phyloP scores from a whole-genome alignment of 2,329 filamentous ascomycete species.

The Colletotrichum horii region DNA sequence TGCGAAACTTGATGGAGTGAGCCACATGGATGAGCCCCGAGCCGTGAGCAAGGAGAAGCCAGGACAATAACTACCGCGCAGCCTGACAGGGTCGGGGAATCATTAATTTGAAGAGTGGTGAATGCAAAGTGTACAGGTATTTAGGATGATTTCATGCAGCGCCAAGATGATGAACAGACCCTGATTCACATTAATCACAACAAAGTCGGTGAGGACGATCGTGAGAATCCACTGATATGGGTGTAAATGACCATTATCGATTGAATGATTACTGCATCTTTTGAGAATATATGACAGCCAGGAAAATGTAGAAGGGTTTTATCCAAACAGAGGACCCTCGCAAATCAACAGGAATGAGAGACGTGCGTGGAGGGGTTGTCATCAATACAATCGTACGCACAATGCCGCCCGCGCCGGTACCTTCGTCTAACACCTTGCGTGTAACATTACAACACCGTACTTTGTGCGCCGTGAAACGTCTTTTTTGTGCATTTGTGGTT shows the following conservation, averaged over 20 bases:
- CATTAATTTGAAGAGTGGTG: neutral
- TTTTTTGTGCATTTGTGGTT: neutral
- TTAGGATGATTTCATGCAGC: neutral
- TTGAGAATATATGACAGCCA: conserved; percentile 14
- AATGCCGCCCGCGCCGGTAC: neutral
- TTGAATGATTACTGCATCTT: conserved; percentile 14
- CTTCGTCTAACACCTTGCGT: neutral
- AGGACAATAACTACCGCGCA: neutral
- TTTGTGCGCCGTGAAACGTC: neutral
- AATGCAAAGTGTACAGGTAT: neutral
- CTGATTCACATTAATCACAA: neutral
- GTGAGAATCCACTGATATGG: neutral
- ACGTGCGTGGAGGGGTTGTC: neutral
- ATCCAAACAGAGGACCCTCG: neutral
- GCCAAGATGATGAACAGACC: neutral
- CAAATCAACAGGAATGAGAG: neutral
- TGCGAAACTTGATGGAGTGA: neutral
- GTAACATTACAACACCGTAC: conserved; percentile 5
- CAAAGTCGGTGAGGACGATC: neutral
- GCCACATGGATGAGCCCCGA: neutral
- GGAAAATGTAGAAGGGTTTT: neutral
- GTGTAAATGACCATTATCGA: conserved; percentile 6
- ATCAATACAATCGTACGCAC: conserved; percentile 4
- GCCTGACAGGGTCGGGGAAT: neutral
- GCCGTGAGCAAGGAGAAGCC: neutral